These are phyloP conservation scores for Talinum fruticosum DNA, from an alignment of 148 eudicot genomes.

Conservation along the genomic window DNA sequence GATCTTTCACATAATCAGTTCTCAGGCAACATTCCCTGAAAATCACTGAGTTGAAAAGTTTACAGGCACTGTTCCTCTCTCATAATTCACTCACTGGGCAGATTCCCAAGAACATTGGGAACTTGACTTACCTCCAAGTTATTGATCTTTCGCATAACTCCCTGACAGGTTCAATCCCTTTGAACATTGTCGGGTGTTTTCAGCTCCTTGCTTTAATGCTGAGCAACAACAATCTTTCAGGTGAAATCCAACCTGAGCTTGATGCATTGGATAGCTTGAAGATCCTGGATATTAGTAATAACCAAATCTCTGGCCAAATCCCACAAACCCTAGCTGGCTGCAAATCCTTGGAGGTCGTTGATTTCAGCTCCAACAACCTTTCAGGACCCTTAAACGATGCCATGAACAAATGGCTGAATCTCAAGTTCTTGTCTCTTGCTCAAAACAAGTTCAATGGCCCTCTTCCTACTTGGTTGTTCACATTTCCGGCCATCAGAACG, in stretches of 20 bases:
- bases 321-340: constrained; percentile 97
- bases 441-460: constrained; percentile 66
- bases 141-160: constrained; percentile 81
- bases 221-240: constrained; percentile 79
- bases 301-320: constrained; percentile 80
- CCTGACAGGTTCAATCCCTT: constrained; percentile 77
- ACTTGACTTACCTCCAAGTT: constrained; percentile 92
- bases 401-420: constrained; percentile 79
- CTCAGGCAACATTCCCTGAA: constrained; percentile 67
- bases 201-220: constrained; percentile 77
- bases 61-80: constrained; percentile 81
- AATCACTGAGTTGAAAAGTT: constrained; percentile 69
- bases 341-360: constrained; percentile 83
- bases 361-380: constrained; percentile 83
- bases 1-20: constrained; percentile 86
- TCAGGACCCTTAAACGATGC: constrained; percentile 80
- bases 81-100: constrained; percentile 67
- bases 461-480: constrained; percentile 74
- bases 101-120: constrained; percentile 80
- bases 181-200: constrained; percentile 88
- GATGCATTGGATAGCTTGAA: constrained; percentile 84
- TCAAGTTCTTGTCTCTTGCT: constrained; percentile 76
- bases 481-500: constrained; percentile 56
- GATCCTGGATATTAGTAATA: constrained; percentile 77
- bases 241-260: constrained; percentile 87